These are phyloP conservation scores for Lipomyces mesembrius DNA, from an alignment of 805 yeast species.

Conservation along the genomic window DNA sequence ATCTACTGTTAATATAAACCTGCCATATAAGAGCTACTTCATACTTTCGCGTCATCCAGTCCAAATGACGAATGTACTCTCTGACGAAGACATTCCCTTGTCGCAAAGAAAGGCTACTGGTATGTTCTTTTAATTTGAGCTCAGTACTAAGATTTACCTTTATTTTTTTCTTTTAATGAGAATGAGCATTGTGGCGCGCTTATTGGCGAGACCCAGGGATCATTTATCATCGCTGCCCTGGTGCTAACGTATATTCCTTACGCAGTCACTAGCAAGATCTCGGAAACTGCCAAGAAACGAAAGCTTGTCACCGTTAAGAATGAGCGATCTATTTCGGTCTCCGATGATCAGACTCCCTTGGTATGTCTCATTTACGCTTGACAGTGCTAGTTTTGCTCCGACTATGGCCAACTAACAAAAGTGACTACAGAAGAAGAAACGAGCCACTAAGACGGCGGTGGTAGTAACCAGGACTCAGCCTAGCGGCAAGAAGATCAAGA, in stretches of 20 bases:
- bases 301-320: constrained; percentile 4
- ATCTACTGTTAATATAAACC: not conserved
- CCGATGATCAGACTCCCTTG: constrained; percentile 18
- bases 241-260: not conserved
- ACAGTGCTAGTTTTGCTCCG: not conserved
- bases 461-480: not conserved
- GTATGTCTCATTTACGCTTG: constrained; percentile 5
- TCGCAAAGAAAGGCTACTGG: constrained; percentile 16
- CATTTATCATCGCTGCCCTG: not conserved
- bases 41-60: not conserved
- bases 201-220: not conserved
- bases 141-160: not conserved
- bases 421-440: constrained; percentile 2
- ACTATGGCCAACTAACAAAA: not conserved
- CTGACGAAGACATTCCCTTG: constrained; percentile 33
- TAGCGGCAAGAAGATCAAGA: constrained; percentile 7
- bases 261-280: not conserved
- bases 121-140: constrained; percentile 7
- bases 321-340: not conserved
- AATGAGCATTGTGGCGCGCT: not conserved
- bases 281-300: constrained; percentile 9
- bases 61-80: constrained; percentile 11
- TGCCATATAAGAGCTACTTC: not conserved
- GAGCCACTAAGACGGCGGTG: not conserved
- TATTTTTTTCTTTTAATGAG: not conserved